phyloP scores from a whole-genome alignment of 441 rosid genomes.

The Populus hybrid region DNA sequence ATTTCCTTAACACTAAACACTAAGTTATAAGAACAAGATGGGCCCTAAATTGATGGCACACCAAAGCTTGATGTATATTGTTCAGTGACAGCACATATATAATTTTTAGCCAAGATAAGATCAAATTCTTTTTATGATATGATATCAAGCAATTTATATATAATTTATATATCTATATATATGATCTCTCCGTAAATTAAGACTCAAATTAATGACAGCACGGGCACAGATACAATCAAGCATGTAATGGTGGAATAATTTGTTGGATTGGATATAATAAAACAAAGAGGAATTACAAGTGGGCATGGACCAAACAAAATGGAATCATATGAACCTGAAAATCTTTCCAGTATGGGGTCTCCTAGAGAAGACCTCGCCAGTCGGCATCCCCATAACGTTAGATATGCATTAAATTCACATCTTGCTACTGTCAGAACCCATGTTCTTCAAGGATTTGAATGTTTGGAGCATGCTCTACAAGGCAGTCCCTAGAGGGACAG shows the following conservation, averaged over 20 bases:
- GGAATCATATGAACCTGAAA: not conserved
- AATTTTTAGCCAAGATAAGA: no score
- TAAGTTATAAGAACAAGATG: not conserved
- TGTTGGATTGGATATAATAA: no score
- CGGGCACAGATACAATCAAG: no score
- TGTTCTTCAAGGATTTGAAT: not conserved
- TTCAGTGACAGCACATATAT: not conserved
- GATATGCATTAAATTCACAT: not conserved
- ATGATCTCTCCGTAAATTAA: no score
- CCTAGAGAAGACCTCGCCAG: not conserved
- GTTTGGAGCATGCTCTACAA: not conserved
- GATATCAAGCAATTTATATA: no score
- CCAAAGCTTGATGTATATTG: not conserved
- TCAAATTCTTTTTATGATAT: no score
- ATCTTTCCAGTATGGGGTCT: not conserved
- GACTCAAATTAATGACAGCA: no score
- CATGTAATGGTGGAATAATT: no score
- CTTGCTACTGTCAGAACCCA: not conserved
- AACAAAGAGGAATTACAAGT: not conserved
- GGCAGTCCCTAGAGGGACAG: not conserved
- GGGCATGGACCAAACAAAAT: not conserved
- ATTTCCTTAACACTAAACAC: not conserved
- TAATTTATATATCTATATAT: no score
- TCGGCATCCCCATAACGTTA: not conserved
- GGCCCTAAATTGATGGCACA: not conserved